Conservation (phyloP, 805 yeast species). For the Schizosaccharomyces lindneri region DNA sequence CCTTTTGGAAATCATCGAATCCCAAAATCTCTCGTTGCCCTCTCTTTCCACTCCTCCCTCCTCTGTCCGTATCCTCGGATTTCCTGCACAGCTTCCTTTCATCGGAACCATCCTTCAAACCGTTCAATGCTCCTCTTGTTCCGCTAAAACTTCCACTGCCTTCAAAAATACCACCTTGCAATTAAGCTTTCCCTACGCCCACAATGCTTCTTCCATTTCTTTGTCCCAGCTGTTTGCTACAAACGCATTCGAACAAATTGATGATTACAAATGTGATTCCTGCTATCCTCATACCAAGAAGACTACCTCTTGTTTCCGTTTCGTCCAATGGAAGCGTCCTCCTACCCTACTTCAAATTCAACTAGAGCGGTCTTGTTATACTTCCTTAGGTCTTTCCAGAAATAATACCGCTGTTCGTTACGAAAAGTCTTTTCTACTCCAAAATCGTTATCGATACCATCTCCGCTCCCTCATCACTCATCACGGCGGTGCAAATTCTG, state of each 20-base stretch:
- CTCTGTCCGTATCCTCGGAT: neutral
- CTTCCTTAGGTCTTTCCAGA: neutral
- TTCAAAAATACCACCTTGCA: neutral
- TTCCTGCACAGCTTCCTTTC: neutral
- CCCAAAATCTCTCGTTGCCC: neutral
- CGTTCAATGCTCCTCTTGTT: neutral
- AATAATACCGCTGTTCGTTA: neutral
- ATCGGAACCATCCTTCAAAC: neutral
- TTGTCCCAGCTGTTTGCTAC: neutral
- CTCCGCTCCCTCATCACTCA: neutral
- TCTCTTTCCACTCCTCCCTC: neutral
- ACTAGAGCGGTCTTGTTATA: neutral
- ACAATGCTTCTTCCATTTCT: neutral
- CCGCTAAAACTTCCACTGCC: neutral
- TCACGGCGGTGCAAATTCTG: neutral
- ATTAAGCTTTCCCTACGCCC: neutral
- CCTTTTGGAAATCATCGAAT: conserved; percentile 25
- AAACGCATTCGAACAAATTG: neutral
- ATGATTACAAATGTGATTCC: neutral
- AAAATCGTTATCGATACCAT: neutral
- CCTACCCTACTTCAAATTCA: neutral
- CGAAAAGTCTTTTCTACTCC: neutral
- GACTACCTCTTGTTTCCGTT: neutral
- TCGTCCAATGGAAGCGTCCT: neutral
- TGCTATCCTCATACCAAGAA: neutral